These are phyloP conservation scores for Boletus rufocinnamomeus DNA, from an alignment of 768 basidiomycete species.

Conservation along the genomic window DNA sequence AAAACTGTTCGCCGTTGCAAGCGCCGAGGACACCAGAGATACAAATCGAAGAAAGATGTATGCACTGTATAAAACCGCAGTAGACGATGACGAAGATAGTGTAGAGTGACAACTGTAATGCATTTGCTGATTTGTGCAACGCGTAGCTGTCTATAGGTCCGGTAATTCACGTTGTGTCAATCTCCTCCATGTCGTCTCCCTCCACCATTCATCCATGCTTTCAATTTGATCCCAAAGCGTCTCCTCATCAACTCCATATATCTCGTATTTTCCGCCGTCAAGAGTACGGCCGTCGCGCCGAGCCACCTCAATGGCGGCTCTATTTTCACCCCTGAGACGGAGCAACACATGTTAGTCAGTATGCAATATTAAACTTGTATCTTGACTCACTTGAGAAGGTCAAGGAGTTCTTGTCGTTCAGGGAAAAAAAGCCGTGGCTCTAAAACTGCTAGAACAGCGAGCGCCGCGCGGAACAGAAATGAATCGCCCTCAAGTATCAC, in stretches of 20 bases:
- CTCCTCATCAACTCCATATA: conserved; percentile 86
- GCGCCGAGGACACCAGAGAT: conserved; percentile 71
- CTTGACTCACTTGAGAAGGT: conserved; percentile 63
- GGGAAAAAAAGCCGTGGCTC: conserved; percentile 91
- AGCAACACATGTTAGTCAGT: conserved; percentile 11
- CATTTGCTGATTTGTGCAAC: background rate
- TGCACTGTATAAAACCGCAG: conserved; percentile 68
- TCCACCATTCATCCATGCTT: conserved; percentile 90
- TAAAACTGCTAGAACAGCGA: conserved; percentile 80
- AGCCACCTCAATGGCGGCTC: conserved; percentile 81
- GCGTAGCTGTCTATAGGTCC: conserved; percentile 50
- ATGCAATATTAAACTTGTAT: conserved; percentile 6
- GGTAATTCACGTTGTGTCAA: conserved; percentile 83
- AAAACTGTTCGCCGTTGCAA: conserved; percentile 72
- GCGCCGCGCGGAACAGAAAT: conserved; percentile 80
- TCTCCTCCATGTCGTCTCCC: conserved; percentile 84
- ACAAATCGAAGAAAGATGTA: conserved; percentile 84
- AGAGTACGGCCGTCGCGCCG: conserved; percentile 63
- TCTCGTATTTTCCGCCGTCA: conserved; percentile 78
- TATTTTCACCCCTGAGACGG: conserved; percentile 68
- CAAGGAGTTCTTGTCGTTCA: conserved; percentile 73
- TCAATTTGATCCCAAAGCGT: conserved; percentile 81
- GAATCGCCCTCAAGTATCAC: conserved; percentile 86
- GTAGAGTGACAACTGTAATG: conserved; percentile 17
- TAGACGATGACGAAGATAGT: conserved; percentile 46